Percentiles rank a stretch among this genome's conserved stretches.
These are phyloP conservation scores for Penicillium daleae DNA, from an alignment of 495 filamentous ascomycete species.

Conservation along the genomic window DNA sequence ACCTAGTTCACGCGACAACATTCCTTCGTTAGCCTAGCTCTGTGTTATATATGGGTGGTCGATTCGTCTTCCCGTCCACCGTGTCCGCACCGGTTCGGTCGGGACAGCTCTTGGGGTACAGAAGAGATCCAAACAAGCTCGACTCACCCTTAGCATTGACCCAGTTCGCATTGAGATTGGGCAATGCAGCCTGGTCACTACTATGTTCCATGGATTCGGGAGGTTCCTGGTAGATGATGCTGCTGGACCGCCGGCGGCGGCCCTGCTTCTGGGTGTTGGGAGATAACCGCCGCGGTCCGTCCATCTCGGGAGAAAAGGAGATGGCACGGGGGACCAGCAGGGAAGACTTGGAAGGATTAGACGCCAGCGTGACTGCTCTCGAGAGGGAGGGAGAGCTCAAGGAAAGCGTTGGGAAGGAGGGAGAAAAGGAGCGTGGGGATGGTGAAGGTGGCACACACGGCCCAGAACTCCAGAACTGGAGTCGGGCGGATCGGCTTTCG, in stretches of 20 bases:
- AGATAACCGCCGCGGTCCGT: slow-evolving; percentile 58
- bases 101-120: background rate
- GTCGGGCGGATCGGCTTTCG: slow-evolving; percentile 32
- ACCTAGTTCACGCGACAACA: slow-evolving; percentile 54
- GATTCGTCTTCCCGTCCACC: slow-evolving; percentile 13
- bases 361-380: slow-evolving; percentile 30
- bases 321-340: slow-evolving; percentile 77
- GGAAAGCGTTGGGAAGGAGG: slow-evolving; percentile 12
- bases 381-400: background rate
- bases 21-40: slow-evolving; percentile 16
- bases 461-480: slow-evolving; percentile 34
- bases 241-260: slow-evolving; percentile 88
- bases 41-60: background rate
- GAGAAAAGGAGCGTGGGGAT: slow-evolving; percentile 36
- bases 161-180: slow-evolving; percentile 97
- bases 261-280: slow-evolving; percentile 64
- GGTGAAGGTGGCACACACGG: slow-evolving; percentile 34
- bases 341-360: slow-evolving; percentile 78
- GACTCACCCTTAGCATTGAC: slow-evolving; percentile 94
- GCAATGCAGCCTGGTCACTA: slow-evolving; percentile 91
- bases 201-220: slow-evolving; percentile 92
- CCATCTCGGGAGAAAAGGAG: slow-evolving; percentile 77
- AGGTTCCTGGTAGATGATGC: slow-evolving; percentile 94
- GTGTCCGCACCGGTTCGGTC: slow-evolving; percentile 19
- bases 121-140: background rate